These are phyloP conservation scores for Colletotrichum coccodes DNA, from an alignment of 2,329 filamentous ascomycete genomes.

Conservation along the genomic window DNA sequence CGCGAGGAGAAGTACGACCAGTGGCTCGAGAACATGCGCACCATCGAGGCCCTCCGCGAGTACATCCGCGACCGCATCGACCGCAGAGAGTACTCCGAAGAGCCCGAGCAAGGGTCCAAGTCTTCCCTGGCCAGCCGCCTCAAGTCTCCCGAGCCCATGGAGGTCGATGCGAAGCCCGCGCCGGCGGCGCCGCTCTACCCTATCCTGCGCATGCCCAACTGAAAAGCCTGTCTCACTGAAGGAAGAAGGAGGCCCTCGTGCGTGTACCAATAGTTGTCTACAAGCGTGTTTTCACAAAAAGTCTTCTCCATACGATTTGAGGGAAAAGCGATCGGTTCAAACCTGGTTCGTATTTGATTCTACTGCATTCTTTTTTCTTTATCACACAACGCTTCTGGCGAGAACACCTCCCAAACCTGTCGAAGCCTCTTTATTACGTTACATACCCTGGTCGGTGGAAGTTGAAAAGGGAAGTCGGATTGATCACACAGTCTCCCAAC, in stretches of 20 bases:
- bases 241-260: background rate
- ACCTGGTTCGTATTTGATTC: conserved; percentile 31
- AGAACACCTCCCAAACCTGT: conserved; percentile 14
- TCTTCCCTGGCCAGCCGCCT: conserved; percentile 36
- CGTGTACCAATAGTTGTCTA: conserved; percentile 29
- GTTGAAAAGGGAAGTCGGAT: conserved; percentile 27
- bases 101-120: conserved; percentile 34
- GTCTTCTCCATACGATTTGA: conserved; percentile 7
- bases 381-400: conserved; percentile 16
- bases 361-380: conserved; percentile 23
- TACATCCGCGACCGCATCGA: conserved; percentile 68
- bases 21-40: conserved; percentile 74
- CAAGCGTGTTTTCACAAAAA: conserved; percentile 28
- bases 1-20: conserved; percentile 71
- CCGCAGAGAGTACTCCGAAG: conserved; percentile 61
- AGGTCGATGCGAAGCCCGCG: conserved; percentile 28
- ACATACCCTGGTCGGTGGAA: conserved; percentile 33
- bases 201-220: conserved; percentile 50
- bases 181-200: conserved; percentile 46
- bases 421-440: conserved; percentile 31
- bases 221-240: conserved; percentile 33
- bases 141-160: conserved; percentile 34
- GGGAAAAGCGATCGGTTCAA: conserved; percentile 28
- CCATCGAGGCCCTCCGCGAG: conserved; percentile 70
- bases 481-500: conserved; percentile 27